Conservation (phyloP, 2,329 filamentous ascomycete genomes). For the Cordyceps cicadae region DNA sequence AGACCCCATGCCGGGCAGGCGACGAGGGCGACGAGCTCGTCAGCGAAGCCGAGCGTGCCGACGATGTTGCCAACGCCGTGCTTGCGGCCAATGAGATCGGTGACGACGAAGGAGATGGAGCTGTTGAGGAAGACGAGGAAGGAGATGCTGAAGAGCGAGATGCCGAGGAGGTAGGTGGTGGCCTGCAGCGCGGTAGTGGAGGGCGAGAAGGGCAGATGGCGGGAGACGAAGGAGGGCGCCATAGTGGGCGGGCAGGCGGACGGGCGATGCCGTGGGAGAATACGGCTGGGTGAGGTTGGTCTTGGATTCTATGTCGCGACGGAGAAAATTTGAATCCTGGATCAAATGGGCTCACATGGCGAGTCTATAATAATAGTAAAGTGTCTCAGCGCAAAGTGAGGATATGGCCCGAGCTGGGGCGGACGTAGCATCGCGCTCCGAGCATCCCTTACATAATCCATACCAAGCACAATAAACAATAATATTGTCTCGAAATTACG, state of each 20-base stretch:
- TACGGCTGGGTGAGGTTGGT: too few relatives aligned
- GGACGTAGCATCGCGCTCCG: slow-evolving; percentile 11
- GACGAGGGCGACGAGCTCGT: slow-evolving; percentile 73
- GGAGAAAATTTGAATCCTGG: not conserved
- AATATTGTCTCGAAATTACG: not conserved
- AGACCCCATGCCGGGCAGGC: slow-evolving; percentile 76
- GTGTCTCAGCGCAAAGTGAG: not conserved
- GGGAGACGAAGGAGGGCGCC: slow-evolving; percentile 28
- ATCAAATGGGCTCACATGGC: slow-evolving; percentile 2
- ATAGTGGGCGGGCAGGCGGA: slow-evolving; percentile 18
- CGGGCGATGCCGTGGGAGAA: too few relatives aligned
- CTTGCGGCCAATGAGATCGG: slow-evolving; percentile 69
- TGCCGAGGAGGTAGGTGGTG: slow-evolving; percentile 69
- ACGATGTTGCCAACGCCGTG: slow-evolving; percentile 69
- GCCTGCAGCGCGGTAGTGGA: slow-evolving; percentile 54
- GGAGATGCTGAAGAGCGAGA: slow-evolving; percentile 78
- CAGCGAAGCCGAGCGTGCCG: slow-evolving; percentile 75
- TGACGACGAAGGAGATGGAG: slow-evolving; percentile 76
- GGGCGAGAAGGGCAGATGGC: slow-evolving; percentile 49
- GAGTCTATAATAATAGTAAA: not conserved
- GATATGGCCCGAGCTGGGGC: slow-evolving; percentile 4
- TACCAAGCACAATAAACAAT: not conserved
- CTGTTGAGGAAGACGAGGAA: slow-evolving; percentile 88
- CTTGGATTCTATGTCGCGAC: not conserved
- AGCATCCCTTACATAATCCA: slow-evolving; percentile 11